Evolutionary conservation across 169 alveolate genomes (phyloP).

Genomic region (Perkinsus olseni): DNA sequence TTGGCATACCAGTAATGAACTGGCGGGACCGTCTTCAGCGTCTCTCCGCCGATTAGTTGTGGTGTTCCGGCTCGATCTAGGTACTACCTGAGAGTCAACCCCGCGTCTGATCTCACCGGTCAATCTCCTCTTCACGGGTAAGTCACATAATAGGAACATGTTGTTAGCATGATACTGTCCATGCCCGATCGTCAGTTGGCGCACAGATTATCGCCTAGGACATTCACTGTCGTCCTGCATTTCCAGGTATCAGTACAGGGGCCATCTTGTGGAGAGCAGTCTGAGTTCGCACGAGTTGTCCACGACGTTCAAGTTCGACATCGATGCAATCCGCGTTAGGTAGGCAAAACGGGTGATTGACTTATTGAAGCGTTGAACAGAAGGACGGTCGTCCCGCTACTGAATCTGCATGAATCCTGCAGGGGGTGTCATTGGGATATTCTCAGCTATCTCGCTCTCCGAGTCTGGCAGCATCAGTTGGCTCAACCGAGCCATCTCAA

Average conservation of each 20-base stretch:
- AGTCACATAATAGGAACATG: not conserved
- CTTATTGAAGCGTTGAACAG: not conserved
- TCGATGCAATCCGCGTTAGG: not conserved
- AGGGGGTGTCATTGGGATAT: too few species aligned
- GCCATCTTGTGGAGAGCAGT: not conserved
- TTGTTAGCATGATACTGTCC: not conserved
- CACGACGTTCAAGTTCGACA: not conserved
- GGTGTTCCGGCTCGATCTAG: too few species aligned
- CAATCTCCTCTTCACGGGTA: not conserved
- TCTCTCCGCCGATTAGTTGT: not conserved
- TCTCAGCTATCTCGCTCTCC: too few species aligned
- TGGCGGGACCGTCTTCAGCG: not conserved
- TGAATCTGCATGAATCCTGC: not conserved
- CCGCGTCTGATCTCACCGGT: not conserved
- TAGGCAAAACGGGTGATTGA: not conserved
- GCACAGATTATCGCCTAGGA: not conserved
- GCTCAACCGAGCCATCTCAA: too few species aligned
- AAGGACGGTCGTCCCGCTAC: not conserved
- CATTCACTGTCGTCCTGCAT: not conserved
- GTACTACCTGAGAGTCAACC: not conserved
- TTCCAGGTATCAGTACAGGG: not conserved
- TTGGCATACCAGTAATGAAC: not conserved
- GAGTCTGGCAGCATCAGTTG: too few species aligned
- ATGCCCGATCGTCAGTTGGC: not conserved
- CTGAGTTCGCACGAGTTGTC: not conserved